Base-by-base conservation (phyloP, 75 land plant species). In the Pinus tabuliformis region DNA sequence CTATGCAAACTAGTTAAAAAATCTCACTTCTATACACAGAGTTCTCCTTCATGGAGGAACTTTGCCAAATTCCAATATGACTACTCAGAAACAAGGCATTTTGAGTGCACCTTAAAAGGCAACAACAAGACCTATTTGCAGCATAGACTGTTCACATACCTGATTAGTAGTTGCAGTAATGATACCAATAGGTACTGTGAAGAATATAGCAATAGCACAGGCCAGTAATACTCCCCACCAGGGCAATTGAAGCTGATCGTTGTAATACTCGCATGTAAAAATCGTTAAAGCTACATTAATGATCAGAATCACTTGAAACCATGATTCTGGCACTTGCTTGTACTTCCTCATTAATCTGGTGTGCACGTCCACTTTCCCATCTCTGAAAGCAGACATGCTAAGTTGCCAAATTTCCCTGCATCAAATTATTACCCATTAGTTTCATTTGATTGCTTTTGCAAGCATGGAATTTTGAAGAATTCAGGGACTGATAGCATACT, bases 141-240 rank as follows among this genome's bases (percentile, higher is more conserved):
- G 52, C 52, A 7, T 49, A 49, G 52, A 49, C 52, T 8, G 7
- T 49, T 49, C 52, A 21, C 1, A 18, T 60, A 82, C 83, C 81
- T 78, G 81, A 26, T 83, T 83, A 12, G 84, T 83, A n/a, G 84
- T 83, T 33, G 84, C 84, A 7, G 78, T 59, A 28, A 83, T 79
- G 45, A 83, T 60, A 17, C 84, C 84, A 75, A 83, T 83, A 30
- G 84, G 84, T 4, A 83, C 74, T 9, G 84, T 83, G 78, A 83
- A 74, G 18, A 80, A 28, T 13, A 39, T 52, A 4, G 84, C 84
- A 17, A 83, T 63, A 16, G 60, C 84, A 42, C 78, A 74, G 13
- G 83, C 84, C 11, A 83, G 56, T 17, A 83, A 70, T n/a, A 79
- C 62, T 28, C 84, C 84, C 84, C 84, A 83, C 84, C 82, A 83